Conservation (phyloP, 2,329 filamentous ascomycete genomes). For the Phyllosticta citriasiana region DNA sequence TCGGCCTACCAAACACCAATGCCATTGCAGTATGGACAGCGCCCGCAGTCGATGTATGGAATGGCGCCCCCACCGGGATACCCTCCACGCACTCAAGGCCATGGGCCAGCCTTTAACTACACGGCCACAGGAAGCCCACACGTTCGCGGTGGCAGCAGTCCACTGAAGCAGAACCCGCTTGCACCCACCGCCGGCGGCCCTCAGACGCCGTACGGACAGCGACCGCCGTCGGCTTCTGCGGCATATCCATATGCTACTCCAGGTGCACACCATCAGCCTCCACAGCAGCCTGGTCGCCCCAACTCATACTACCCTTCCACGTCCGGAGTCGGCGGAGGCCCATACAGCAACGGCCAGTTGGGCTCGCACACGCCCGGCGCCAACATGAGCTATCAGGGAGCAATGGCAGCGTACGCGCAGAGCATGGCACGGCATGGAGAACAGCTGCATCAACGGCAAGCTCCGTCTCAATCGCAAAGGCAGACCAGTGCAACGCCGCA, state of each 20-base stretch:
- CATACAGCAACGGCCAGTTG: neutral
- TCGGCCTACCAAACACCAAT: conserved; percentile 4
- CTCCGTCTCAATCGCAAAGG: neutral
- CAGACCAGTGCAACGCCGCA: neutral
- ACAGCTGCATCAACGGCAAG: neutral
- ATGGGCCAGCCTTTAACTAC: conserved; percentile 22
- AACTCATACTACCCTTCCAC: conserved; percentile 2
- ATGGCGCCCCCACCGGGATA: conserved; percentile 23
- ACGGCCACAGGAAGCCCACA: conserved; percentile 20
- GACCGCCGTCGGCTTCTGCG: conserved; percentile 21
- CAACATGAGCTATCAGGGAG: neutral
- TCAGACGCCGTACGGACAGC: conserved; percentile 15
- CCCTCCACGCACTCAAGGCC: conserved; percentile 24
- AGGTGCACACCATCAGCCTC: neutral
- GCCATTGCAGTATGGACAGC: conserved; percentile 21
- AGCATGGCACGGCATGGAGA: neutral
- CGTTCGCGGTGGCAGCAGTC: conserved; percentile 23
- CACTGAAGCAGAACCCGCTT: conserved; percentile 23
- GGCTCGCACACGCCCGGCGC: neutral
- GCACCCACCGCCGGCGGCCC: conserved; percentile 14
- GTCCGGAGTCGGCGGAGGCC: neutral
- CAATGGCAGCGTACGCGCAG: neutral
- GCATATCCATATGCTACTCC: conserved; percentile 5
- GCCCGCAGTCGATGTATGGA: conserved; percentile 22
- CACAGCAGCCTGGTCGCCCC: neutral